These are phyloP conservation scores for Gossypium gossypioides DNA, from an alignment of 441 rosid genomes.

Conservation along the genomic window DNA sequence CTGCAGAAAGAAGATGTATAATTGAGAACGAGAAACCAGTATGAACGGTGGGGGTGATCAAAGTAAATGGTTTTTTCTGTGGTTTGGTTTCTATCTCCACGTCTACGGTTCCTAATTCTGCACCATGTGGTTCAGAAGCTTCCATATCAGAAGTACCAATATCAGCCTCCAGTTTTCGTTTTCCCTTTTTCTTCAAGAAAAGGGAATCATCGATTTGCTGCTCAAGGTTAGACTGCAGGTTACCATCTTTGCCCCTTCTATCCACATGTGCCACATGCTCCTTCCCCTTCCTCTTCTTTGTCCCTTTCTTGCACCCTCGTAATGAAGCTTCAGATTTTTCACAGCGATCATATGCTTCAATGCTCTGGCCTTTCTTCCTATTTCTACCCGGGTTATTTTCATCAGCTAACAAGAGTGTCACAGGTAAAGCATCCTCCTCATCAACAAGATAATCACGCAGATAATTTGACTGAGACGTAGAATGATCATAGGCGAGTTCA, in stretches of 20 bases:
- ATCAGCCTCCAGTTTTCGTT: conserved; percentile 58
- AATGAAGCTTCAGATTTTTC: conserved; percentile 48
- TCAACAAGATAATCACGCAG: conserved; percentile 27
- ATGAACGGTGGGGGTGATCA: conserved; percentile 89
- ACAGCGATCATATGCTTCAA: conserved; percentile 35
- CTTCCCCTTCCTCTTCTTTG: conserved; percentile 68
- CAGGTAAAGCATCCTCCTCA: conserved; percentile 45
- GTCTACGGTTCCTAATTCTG: conserved; percentile 39
- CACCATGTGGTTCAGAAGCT: conserved; percentile 38
- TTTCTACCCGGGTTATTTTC: conserved; percentile 32
- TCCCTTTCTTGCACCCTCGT: conserved; percentile 40
- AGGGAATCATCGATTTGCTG: conserved; percentile 38
- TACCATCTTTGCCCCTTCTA: conserved; percentile 37
- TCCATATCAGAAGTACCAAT: conserved; percentile 42
- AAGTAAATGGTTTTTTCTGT: conserved; percentile 71
- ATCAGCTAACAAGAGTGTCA: conserved; percentile 30
- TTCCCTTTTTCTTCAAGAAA: conserved; percentile 58
- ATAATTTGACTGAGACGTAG: conserved; percentile 6
- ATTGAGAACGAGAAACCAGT: conserved; percentile 91
- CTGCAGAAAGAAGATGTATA: conserved; percentile 92
- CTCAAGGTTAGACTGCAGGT: conserved; percentile 32
- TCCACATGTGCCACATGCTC: conserved; percentile 39
- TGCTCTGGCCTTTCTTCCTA: conserved; percentile 45
- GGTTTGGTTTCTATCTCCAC: conserved; percentile 65
- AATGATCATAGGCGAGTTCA: conserved; percentile 16